Evolutionary conservation across 2,329 filamentous ascomycete genomes (phyloP), one percentile per base, ranked within the genome.

Genomic region (Coniochaeta hoffmannii): DNA sequence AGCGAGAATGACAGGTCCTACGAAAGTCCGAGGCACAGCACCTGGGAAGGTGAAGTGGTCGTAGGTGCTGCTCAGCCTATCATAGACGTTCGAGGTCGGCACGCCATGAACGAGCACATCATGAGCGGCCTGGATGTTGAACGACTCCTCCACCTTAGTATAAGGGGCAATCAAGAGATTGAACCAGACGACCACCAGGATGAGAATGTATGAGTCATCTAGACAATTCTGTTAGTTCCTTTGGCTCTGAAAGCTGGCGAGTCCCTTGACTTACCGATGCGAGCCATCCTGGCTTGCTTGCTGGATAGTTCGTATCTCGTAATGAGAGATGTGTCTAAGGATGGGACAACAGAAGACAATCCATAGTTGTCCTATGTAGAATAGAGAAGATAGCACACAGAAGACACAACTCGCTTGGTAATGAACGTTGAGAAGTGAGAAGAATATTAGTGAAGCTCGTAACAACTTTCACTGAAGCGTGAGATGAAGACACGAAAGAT

Each of bases 101-200:
- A 89, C 83, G 24, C 91, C 91, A 68, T 94, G 90, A 35, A 82
- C 80, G 57, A 96, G 71, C 34, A 99, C 87, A 69, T 99, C 94
- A 71, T 97, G 94, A 3, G 86, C 82, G 6, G 94, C 94, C 70
- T 99, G 94, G 57, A 97, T 84, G 69, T 96, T 96, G 81, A 99
- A 97, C 0, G 93, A 97, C 72, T 99, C 94, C 71, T 99, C 94
- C 57, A 99, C 94, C 71, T 99, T 99, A 56, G 92, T 97, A 74
- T 95, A 93, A 1, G 94, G 94, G 11, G 92, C 84, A 24, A 85
- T 68, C 58, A 84, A 66, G 55, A 96, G 82, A 70, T 96, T 89
- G 55, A 88, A 55, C n/a, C n/a, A n/a, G n/a, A n/a, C n/a, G n/a
- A n/a, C n/a, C 31, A 35, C 8, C 2, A 35, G 12, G 15, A 26